Evolutionary conservation across 805 yeast species (phyloP).

Genomic region (Pichia exigua): DNA sequence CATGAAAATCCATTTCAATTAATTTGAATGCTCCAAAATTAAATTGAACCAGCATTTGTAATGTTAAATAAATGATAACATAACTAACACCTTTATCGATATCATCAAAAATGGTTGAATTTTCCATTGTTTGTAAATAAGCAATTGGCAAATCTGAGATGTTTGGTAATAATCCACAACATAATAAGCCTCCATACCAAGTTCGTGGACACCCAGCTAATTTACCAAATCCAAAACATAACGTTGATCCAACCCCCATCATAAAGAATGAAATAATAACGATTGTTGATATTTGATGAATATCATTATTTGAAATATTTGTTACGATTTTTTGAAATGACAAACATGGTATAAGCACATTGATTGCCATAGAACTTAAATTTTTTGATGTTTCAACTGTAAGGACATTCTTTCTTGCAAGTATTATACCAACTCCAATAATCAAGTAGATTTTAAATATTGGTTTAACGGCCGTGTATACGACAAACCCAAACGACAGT

Average conservation of each 20-base stretch:
- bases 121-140: slow-evolving; percentile 63
- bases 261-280: slow-evolving; percentile 41
- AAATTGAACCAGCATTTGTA: slow-evolving; percentile 61
- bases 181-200: slow-evolving; percentile 66
- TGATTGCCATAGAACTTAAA: slow-evolving; percentile 59
- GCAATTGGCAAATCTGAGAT: slow-evolving; percentile 82
- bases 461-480: slow-evolving; percentile 77
- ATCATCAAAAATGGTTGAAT: slow-evolving; percentile 49
- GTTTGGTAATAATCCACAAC: slow-evolving; percentile 71
- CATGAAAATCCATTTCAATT: slow-evolving; percentile 62
- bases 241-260: slow-evolving; percentile 20
- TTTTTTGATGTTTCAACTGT: slow-evolving; percentile 63
- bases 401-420: slow-evolving; percentile 56
- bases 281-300: slow-evolving; percentile 60
- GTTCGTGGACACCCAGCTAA: slow-evolving; percentile 51
- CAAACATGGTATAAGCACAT: slow-evolving; percentile 66
- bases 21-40: slow-evolving; percentile 68
- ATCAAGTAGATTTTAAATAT: slow-evolving; percentile 73
- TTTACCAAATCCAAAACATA: slow-evolving; percentile 33
- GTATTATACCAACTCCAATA: slow-evolving; percentile 53
- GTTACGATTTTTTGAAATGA: slow-evolving; percentile 65
- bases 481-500: slow-evolving; percentile 47
- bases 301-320: slow-evolving; percentile 58
- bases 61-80: slow-evolving; percentile 68
- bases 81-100: slow-evolving; percentile 77